A percentile compares a stretch with the other conserved stretches of the same genome.
Conservation (phyloP, 345 rosid genomes). For the Eucalyptus guilfoylei region DNA sequence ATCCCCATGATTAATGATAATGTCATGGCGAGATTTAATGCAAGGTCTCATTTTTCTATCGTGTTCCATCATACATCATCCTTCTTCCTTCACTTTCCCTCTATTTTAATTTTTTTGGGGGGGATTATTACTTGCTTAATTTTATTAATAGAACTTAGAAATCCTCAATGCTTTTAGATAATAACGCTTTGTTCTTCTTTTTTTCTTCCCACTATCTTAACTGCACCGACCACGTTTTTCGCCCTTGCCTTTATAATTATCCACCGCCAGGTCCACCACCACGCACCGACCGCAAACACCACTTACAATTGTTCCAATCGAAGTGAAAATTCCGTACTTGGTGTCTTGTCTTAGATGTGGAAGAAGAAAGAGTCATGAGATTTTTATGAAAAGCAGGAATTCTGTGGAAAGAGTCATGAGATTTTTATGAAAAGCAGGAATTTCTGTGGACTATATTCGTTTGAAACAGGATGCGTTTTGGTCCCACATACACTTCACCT, state of each 20-base stretch:
- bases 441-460: background rate
- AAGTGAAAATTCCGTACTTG: background rate
- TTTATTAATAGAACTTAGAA: background rate
- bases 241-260: background rate
- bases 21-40: slow-evolving; percentile 19
- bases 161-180: background rate
- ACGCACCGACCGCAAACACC: background rate
- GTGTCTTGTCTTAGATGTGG: background rate
- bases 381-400: background rate
- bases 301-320: background rate
- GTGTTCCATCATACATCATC: background rate
- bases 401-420: background rate
- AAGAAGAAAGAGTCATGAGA: background rate
- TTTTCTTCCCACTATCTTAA: background rate
- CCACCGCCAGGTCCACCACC: background rate
- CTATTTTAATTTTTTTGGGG: background rate
- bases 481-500: background rate
- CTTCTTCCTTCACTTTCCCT: background rate
- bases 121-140: background rate
- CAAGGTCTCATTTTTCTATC: background rate
- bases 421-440: background rate
- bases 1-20: slow-evolving; percentile 19
- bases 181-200: background rate
- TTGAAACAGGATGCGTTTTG: background rate
- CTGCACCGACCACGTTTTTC: background rate